Conservation (phyloP, 2,329 filamentous ascomycete species). For the Sordariomycetes sp. region DNA sequence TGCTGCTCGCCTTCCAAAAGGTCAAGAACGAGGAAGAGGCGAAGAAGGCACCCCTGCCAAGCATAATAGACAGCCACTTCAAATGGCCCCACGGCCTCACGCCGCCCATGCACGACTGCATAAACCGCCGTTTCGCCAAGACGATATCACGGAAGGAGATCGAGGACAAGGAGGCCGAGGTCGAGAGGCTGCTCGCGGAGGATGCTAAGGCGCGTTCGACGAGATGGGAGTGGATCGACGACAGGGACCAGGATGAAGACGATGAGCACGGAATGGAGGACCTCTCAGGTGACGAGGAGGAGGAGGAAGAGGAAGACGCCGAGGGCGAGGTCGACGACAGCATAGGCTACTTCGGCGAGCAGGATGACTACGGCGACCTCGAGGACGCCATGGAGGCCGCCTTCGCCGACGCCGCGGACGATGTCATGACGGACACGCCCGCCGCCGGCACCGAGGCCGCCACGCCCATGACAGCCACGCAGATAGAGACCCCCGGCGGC, state of each 20-base stretch:
- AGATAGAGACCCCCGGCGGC: constrained; percentile 33
- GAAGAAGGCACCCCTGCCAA: constrained; percentile 56
- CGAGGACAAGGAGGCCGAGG: constrained; percentile 73
- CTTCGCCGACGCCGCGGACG: constrained; percentile 41
- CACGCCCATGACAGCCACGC: constrained; percentile 34
- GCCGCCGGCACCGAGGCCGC: constrained; percentile 28
- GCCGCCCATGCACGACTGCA: constrained; percentile 78
- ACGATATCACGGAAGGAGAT: constrained; percentile 76
- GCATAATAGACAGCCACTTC: constrained; percentile 55
- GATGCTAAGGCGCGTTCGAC: constrained; percentile 55
- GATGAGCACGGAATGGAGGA: constrained; percentile 38
- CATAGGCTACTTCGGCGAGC: constrained; percentile 26
- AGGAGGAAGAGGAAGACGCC: constrained; percentile 46
- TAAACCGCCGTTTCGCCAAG: constrained; percentile 75
- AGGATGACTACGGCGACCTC: constrained; percentile 28
- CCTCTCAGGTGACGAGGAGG: constrained; percentile 47
- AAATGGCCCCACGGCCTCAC: constrained; percentile 82
- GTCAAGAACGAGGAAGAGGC: constrained; percentile 61
- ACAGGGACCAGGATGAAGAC: constrained; percentile 29
- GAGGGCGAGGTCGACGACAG: constrained; percentile 37
- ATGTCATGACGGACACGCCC: constrained; percentile 27
- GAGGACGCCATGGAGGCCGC: constrained; percentile 40
- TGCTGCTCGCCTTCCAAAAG: constrained; percentile 68
- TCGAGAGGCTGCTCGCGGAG: constrained; percentile 62
- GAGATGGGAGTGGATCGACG: constrained; percentile 56